These are phyloP conservation scores for Podaxis pistillaris DNA, from an alignment of 768 basidiomycete species.

Conservation along the genomic window DNA sequence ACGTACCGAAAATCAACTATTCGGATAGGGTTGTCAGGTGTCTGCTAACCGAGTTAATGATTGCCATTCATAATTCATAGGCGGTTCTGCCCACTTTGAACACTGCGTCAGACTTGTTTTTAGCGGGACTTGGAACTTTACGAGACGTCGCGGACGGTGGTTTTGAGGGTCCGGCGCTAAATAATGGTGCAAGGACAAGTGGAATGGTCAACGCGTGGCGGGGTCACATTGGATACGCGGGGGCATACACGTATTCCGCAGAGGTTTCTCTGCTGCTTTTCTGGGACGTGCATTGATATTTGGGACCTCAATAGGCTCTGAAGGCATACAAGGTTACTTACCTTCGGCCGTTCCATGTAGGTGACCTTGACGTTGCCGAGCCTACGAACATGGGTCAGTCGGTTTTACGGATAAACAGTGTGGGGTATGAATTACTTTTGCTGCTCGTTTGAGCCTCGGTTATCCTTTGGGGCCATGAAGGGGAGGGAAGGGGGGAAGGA, in stretches of 20 bases:
- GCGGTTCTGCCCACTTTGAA: conserved; percentile 8
- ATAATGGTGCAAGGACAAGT: background rate
- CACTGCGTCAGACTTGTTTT: background rate
- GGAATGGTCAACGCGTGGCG: conserved; percentile 1
- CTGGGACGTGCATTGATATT: background rate
- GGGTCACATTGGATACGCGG: background rate
- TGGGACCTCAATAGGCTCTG: background rate
- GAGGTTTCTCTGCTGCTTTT: background rate
- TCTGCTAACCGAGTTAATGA: background rate
- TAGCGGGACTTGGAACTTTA: background rate
- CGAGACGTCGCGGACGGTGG: background rate
- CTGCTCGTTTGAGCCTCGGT: background rate
- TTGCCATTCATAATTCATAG: background rate
- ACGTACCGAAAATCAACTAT: conserved; percentile 13
- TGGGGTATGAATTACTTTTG: background rate
- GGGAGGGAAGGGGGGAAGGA: background rate
- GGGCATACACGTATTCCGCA: conserved; percentile 7
- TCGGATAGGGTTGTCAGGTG: conserved; percentile 11
- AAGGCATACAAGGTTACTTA: background rate
- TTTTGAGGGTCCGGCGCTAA: conserved; percentile 7
- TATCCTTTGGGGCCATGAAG: conserved; percentile 9
- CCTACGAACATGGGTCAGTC: background rate
- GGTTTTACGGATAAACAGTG: background rate
- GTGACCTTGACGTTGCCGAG: conserved; percentile 6
- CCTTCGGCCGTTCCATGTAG: background rate